Conservation (phyloP, 1,139 yeast genomes). For the Debaryomyces robertsiae region DNA sequence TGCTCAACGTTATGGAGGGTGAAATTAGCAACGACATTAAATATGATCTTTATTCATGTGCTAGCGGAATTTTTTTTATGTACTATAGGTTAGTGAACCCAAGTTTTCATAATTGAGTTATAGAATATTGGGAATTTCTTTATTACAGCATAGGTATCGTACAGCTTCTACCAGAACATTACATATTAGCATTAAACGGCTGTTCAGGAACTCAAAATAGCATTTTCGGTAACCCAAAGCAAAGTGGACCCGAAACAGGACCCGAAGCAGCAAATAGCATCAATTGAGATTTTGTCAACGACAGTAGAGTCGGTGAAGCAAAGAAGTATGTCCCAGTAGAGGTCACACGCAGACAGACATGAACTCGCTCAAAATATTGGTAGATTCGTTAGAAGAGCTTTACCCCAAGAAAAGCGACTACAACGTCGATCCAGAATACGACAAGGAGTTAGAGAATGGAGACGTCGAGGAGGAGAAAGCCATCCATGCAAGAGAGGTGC, state of each 20-base stretch:
- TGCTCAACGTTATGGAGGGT: not conserved
- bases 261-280: not conserved
- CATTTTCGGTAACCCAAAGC: not conserved
- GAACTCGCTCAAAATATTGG: conserved; percentile 44
- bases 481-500: conserved; percentile 8
- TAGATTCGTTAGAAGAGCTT: conserved; percentile 38
- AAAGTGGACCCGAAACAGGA: not conserved
- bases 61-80: not conserved
- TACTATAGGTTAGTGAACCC: not conserved
- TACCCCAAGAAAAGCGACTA: conserved; percentile 23
- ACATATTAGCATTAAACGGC: too few species aligned
- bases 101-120: too few species aligned
- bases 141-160: too few species aligned
- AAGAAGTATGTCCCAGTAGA: conserved; percentile 5
- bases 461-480: not conserved
- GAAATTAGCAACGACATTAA: conserved; percentile 1
- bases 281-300: conserved; percentile 1
- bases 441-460: conserved; percentile 5
- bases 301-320: conserved; percentile 1
- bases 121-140: too few species aligned
- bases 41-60: not conserved
- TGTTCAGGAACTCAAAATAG: too few species aligned
- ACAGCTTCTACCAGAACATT: too few species aligned
- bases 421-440: conserved; percentile 11
- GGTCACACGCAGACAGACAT: conserved; percentile 17